Evolutionary conservation across 164 flowering plant species (phyloP), one percentile per base, ranked within the genome.

Genomic region (Platanus orientalis): DNA sequence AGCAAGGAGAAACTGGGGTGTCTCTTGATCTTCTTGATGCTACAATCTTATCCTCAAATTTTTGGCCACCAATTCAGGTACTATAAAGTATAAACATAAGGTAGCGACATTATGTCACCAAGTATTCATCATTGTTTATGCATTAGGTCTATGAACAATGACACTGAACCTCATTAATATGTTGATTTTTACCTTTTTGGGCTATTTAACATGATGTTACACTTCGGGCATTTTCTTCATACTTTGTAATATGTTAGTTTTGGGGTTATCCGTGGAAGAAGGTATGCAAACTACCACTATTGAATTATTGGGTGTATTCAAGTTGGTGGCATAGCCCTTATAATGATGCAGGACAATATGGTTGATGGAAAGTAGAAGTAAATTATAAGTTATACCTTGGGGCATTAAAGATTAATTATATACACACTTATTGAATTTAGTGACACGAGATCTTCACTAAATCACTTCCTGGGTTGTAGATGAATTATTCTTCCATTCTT

Each of bases 11-110:
- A 30, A 42, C 54, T 49, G 90, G 57, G 45, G 62, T 81, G 36
- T 81, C 96, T 55, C 64, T 92, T 50, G 94, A 82, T 76, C 67
- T 69, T 67, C 70, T 94, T 63, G 79, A 81, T 78, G 88, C 99
- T 64, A 89, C 99, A 51, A 89, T 94, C 62, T 77, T 94, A 75
- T 94, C 99, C 52, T 81, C 96, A 61, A 92, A 88, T 65, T 94
- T 94, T 79, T 94, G 99, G 99, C 99, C 99, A 13, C 92, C 96
- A 60, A 88, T 94, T 69, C 97, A 88, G 99, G 97, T 91, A 78
- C 29, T 40, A 3, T 36, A n/a, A 62, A 78, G 29, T 40, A 3
- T 36, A n/a, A 62, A 16, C 55, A 23, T 19, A 57, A 52, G 17
- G 24, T 54, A 61, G 63, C 19, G n/a, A 48, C 40, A 61, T 10